phyloP scores from a whole-genome alignment of 208 protist species.

The Wallacemonas sp. region DNA sequence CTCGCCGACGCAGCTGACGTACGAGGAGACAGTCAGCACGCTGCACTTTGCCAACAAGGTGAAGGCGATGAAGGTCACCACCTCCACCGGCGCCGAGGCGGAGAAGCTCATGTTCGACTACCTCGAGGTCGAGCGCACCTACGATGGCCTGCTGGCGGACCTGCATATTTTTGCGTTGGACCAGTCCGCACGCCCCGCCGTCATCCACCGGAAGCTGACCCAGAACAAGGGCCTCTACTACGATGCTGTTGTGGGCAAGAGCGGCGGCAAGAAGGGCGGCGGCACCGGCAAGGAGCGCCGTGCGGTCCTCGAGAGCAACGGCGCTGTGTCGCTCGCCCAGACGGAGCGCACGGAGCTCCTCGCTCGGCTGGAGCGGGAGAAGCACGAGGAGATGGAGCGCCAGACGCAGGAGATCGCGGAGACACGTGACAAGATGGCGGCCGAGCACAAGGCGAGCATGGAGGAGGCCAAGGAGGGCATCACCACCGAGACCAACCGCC shows the following conservation, averaged over 20 bases:
- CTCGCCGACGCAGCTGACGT: constrained; percentile 75
- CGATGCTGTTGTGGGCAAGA: constrained; percentile 33
- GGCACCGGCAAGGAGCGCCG: constrained; percentile 33
- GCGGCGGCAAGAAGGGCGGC: constrained; percentile 27
- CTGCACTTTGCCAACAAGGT: constrained; percentile 93
- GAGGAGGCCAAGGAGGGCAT: constrained; percentile 49
- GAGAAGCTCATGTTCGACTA: constrained; percentile 70
- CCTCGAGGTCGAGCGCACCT: constrained; percentile 48
- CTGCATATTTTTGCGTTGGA: constrained; percentile 73
- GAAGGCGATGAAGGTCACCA: constrained; percentile 81
- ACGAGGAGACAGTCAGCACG: constrained; percentile 85
- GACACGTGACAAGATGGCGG: constrained; percentile 33
- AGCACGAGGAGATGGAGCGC: constrained; percentile 27
- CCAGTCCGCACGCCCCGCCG: constrained; percentile 32
- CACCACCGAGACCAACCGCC: constrained; percentile 25
- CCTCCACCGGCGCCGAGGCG: constrained; percentile 34
- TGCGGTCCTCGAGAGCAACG: constrained; percentile 35
- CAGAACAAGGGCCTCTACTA: constrained; percentile 71
- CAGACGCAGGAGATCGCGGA: constrained; percentile 38
- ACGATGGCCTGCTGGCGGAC: constrained; percentile 71
- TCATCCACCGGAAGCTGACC: constrained; percentile 50
- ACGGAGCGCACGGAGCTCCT: constrained; percentile 51
- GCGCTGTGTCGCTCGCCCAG: constrained; percentile 44
- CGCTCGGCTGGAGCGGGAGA: constrained; percentile 43
- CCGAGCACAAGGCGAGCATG: constrained; percentile 36